Base-by-base conservation (phyloP, 164 flowering plant species). In the Platanus orientalis region DNA sequence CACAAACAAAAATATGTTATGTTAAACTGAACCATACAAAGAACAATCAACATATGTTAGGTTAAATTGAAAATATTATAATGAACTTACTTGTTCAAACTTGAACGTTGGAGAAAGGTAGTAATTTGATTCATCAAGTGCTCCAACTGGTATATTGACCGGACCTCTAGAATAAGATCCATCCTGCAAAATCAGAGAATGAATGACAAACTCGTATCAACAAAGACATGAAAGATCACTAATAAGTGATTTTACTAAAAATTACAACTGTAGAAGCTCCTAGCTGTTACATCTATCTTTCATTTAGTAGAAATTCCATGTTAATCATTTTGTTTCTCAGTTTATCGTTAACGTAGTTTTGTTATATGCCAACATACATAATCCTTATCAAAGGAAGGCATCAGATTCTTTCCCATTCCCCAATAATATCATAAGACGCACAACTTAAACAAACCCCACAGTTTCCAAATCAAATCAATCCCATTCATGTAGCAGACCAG, bases 161-260 rank as follows among this genome's bases (percentile, higher is more conserved):
- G 98, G 97, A 29, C 98, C 98, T 76, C 97, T 86, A 50, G 97
- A 91, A 84, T 94, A 91, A 34, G 98, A 94, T 64, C 98, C 98
- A 81, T 94, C 98, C 98, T 94, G 84, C 59, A 73, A 71, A 69
- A 45, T 51, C 59, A 71, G 12, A 23, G 45, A 49, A 63, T 24
- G 13, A 39, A 58, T 44, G 10, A 28, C 24, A 29, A 62, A 58
- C 42, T 42, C 24, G n/a, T 36, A 40, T 20, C 39, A 45, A 30
- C 0, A 19, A 56, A 62, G 28, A 29, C 39, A 48, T 36, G 27
- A 62, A 17, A 39, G 28, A 19, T 40, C 12, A 17, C 11, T 48
- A 32, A 61, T n/a, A n/a, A n/a, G n/a, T n/a, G n/a, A n/a, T n/a
- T 61, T 48, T 20, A 20, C 6, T n/a, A 17, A 23, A 32, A 29